phyloP scores from a whole-genome alignment of 1,284 basidiomycete genomes.

The Cutaneotrichosporon dermatis region DNA sequence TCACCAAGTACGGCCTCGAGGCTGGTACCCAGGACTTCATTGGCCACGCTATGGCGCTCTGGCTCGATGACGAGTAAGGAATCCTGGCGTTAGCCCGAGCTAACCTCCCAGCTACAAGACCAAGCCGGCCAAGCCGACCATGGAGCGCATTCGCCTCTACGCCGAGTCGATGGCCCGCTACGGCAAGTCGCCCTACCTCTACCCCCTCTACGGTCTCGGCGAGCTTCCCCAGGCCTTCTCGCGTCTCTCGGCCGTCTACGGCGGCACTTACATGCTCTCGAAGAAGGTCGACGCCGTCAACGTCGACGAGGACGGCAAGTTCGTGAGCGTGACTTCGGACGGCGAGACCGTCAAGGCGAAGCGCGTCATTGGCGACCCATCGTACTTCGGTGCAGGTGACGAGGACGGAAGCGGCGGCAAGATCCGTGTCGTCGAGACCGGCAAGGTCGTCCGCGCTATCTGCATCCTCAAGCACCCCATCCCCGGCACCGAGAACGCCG shows the following conservation, averaged over 20 bases:
- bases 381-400: slow-evolving; percentile 82
- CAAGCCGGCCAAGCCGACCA: slow-evolving; percentile 82
- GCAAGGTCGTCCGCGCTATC: slow-evolving; percentile 93
- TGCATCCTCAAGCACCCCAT: slow-evolving; percentile 98
- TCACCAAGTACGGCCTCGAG: slow-evolving; percentile 95
- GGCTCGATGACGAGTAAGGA: slow-evolving; percentile 93
- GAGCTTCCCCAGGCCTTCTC: slow-evolving; percentile 99
- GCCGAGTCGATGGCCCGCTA: slow-evolving; percentile 98
- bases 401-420: slow-evolving; percentile 57
- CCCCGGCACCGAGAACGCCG: slow-evolving; percentile 91
- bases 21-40: slow-evolving; percentile 98
- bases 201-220: slow-evolving; percentile 97
- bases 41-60: slow-evolving; percentile 98
- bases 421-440: slow-evolving; percentile 82
- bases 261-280: slow-evolving; percentile 99
- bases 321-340: slow-evolving; percentile 85
- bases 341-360: slow-evolving; percentile 95
- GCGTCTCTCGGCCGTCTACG: slow-evolving; percentile 95
- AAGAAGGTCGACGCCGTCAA: slow-evolving; percentile 91
- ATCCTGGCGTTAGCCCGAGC: too few relatives aligned
- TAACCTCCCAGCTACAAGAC: slow-evolving; percentile 70
- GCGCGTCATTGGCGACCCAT: slow-evolving; percentile 96
- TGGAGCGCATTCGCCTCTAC: slow-evolving; percentile 95
- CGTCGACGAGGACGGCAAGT: slow-evolving; percentile 77
- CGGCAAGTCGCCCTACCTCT: slow-evolving; percentile 99